phyloP scores from a whole-genome alignment of 306 rosid species.

The Arachis hypogaea region DNA sequence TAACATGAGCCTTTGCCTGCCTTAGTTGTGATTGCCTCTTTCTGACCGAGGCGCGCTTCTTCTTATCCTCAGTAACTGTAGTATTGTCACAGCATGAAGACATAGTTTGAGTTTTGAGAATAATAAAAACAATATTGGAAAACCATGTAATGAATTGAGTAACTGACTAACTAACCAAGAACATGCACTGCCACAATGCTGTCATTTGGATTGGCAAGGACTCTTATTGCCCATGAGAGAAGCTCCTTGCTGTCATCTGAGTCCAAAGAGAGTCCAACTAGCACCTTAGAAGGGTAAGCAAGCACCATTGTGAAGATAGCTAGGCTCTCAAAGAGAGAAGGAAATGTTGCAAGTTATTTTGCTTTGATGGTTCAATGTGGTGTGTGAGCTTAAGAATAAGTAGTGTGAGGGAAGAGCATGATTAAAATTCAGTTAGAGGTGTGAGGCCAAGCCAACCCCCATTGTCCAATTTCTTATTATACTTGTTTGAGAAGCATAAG shows the following conservation, averaged over 20 bases:
- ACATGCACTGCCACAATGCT: constrained; percentile 77
- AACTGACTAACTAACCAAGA: constrained; percentile 66
- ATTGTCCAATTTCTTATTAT: constrained; percentile 53
- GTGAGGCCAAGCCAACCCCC: constrained; percentile 70
- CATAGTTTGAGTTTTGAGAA: background rate
- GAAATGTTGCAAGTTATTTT: too few species aligned
- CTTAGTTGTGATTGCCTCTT: constrained; percentile 69
- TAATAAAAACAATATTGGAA: background rate
- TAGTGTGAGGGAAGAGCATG: constrained; percentile 51
- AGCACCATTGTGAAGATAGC: constrained; percentile 43
- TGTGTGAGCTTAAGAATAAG: constrained; percentile 46
- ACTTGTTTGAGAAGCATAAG: constrained; percentile 98
- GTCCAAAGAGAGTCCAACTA: constrained; percentile 76
- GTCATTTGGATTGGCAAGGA: constrained; percentile 81
- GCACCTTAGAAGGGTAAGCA: constrained; percentile 61
- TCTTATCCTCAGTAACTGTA: constrained; percentile 55
- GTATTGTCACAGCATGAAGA: constrained; percentile 11
- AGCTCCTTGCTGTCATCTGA: constrained; percentile 66
- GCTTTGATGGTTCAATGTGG: too few species aligned
- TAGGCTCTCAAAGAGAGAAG: too few species aligned
- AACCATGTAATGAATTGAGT: background rate
- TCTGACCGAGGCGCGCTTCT: constrained; percentile 44
- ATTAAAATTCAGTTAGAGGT: constrained; percentile 71
- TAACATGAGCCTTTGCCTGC: constrained; percentile 80
- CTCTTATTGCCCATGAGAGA: constrained; percentile 73